A percentile compares a stretch with the other conserved stretches of the same genome.
Evolutionary conservation across 345 rosid species (phyloP).

Genomic region (Leavenworthia alabamica): DNA sequence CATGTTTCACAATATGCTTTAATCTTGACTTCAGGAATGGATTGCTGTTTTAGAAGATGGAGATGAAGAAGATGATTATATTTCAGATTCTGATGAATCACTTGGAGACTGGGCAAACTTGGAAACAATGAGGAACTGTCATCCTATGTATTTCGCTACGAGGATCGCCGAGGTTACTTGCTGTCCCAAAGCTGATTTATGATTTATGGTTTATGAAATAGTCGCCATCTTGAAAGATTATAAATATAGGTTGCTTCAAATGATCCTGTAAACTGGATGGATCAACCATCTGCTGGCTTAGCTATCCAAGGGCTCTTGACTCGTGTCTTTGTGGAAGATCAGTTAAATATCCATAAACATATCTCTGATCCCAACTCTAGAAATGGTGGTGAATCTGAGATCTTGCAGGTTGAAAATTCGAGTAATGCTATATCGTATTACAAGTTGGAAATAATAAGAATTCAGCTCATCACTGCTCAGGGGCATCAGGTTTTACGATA

Average conservation of each 20-base stretch:
- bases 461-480: slow-evolving; percentile 67
- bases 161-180: slow-evolving; percentile 47
- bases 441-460: slow-evolving; percentile 74
- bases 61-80: slow-evolving; percentile 51
- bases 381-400: slow-evolving; percentile 37
- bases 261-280: slow-evolving; percentile 74
- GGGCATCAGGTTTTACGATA: slow-evolving; percentile 57
- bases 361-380: slow-evolving; percentile 33
- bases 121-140: slow-evolving; percentile 83
- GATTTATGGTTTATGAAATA: not conserved
- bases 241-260: slow-evolving; percentile 56
- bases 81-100: slow-evolving; percentile 50
- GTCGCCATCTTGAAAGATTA: not conserved
- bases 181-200: not conserved
- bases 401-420: slow-evolving; percentile 34
- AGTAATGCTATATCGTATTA: slow-evolving; percentile 51
- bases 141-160: slow-evolving; percentile 86
- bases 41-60: slow-evolving; percentile 57
- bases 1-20: not conserved
- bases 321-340: slow-evolving; percentile 62
- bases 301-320: slow-evolving; percentile 74
- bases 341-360: slow-evolving; percentile 51
- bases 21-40: slow-evolving; percentile 53
- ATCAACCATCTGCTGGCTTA: slow-evolving; percentile 75
- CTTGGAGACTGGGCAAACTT: slow-evolving; percentile 88